Evolutionary conservation across 2,329 filamentous ascomycete genomes (phyloP), one percentile per base, ranked within the genome.

Genomic region (Alternaria brassicicola): DNA sequence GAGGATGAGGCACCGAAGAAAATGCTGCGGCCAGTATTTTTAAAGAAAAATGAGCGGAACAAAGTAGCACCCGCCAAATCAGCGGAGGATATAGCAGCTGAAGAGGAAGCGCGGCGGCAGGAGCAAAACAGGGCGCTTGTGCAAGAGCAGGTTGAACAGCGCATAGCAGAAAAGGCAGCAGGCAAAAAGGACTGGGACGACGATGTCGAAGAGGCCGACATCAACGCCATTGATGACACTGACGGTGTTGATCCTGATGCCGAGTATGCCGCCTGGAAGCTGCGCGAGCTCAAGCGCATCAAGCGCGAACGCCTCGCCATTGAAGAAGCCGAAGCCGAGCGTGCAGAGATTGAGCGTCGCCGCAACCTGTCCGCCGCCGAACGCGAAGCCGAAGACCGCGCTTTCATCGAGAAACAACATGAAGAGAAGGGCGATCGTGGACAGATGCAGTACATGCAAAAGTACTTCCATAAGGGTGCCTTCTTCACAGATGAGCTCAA

Each of bases 381-480:
- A 78, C 87, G 95, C 46, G 87, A 89, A 57, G 89, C 87, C 57
- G 95, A 99, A 76, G 95, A 99, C 76, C 86, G 88, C 41, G 90
- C 85, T 49, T 91, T 87, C 76, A 80, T 98, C 17, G 88, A 88
- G 1, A 83, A 84, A 65, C 94, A 98, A 78, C 87, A 89, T 67
- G 90, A 90, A 62, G 93, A 96, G 63, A 81, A 82, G 23, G 91
- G 91, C 69, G 61, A 83, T 49, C 89, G 89, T 60, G 92, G 92
- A 52, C 90, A 94, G 78, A 92, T 95, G 84, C 86, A 86, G 2
- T 97, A 88, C 76, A 92, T 98, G 90, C 93, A 97, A 74, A 93
- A 93, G 75, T 99, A 98, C 80, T 93, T 92, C 78, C 95, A 99
- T 83, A 94, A 93, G 80, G 95, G 95, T 47, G 95, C 95, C 15